Base-by-base conservation (phyloP, 352 stramenopile genomes). In the Globisporangium mamillatum region DNA sequence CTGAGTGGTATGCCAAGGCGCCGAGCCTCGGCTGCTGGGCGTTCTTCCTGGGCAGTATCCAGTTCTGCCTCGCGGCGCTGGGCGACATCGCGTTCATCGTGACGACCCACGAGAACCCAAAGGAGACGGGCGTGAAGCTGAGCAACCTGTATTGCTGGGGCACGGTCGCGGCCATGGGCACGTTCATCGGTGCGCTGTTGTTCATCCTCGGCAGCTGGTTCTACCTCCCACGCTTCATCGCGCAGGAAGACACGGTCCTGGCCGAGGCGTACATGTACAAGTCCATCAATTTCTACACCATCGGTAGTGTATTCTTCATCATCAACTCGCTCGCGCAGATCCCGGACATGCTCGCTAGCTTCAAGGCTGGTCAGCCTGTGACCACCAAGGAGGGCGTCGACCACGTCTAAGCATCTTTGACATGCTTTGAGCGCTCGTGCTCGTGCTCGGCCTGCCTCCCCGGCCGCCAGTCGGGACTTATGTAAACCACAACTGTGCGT, bases 151-250 rank as follows among this genome's bases (percentile, higher is more conserved):
- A 67, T 1, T 85, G 76, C 74, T 93, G 82, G 82, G 78, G 71
- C 64, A 79, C 75, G 18, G 52, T 83, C 38, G 75, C 79, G 0
- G 75, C 77, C 2, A 56, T 85, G 25, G 79, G 80, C 63, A 91
- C 81, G 69, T 88, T 92, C 62, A 60, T 83, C 55, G 87, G 87
- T 29, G 83, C 83, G 9, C 53, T 91, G 38, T 72, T 87, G 25
- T 94, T 94, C 76, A 91, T 91, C 64, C 68, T 92, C 48, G 87
- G 87, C 44, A 91, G 80, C 70, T 93, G 77, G 72, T 94, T 81
- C 79, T 94, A 93, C 78, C 82, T 94, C 6, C 87, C 87, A 61
- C 70, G 73, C 56, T 94, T 87, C 67, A 90, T 93, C 48, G 81
- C 81, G 22, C 72, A 71, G 46, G 76, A 90, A 27, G 83, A 91